phyloP scores from a whole-genome alignment of 768 basidiomycete genomes.

The Tricholoma flavovirens region DNA sequence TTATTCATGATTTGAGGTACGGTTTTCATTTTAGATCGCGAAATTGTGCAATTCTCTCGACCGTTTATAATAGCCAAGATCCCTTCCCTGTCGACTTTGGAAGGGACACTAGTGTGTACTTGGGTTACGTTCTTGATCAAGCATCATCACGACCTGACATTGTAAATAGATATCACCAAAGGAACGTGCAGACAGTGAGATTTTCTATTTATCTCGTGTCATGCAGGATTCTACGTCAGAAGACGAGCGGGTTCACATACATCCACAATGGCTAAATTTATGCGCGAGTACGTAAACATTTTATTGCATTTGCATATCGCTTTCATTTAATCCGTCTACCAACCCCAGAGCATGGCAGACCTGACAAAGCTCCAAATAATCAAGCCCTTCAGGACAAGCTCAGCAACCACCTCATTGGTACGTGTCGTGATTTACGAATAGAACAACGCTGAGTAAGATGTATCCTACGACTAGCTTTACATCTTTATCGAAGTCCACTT shows the following conservation, averaged over 20 bases:
- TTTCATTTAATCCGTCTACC: constrained; percentile 1
- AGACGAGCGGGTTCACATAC: constrained; percentile 37
- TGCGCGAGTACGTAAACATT: constrained; percentile 47
- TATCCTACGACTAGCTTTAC: constrained; percentile 6
- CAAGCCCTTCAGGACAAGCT: constrained; percentile 44
- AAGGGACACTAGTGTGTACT: constrained; percentile 55
- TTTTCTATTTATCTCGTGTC: constrained; percentile 74
- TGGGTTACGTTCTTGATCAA: constrained; percentile 3
- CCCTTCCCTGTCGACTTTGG: constrained; percentile 54
- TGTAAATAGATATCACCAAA: constrained; percentile 52
- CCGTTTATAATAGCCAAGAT: constrained; percentile 64
- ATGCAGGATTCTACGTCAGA: constrained; percentile 38
- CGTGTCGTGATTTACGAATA: constrained; percentile 12
- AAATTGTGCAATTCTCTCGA: constrained; percentile 37
- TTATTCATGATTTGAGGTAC: constrained; percentile 5
- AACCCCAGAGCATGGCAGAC: constrained; percentile 51
- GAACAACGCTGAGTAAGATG: neutral
- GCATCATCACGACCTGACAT: constrained; percentile 2
- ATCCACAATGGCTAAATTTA: constrained; percentile 63
- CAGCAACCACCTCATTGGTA: constrained; percentile 57
- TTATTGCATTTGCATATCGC: constrained; percentile 4
- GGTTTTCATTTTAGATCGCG: constrained; percentile 26
- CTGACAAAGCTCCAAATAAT: constrained; percentile 29
- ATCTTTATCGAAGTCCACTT: constrained; percentile 3
- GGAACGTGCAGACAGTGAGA: constrained; percentile 76